Conservation (phyloP, 169 alveolate species). For the Eimeria tenella region DNA sequence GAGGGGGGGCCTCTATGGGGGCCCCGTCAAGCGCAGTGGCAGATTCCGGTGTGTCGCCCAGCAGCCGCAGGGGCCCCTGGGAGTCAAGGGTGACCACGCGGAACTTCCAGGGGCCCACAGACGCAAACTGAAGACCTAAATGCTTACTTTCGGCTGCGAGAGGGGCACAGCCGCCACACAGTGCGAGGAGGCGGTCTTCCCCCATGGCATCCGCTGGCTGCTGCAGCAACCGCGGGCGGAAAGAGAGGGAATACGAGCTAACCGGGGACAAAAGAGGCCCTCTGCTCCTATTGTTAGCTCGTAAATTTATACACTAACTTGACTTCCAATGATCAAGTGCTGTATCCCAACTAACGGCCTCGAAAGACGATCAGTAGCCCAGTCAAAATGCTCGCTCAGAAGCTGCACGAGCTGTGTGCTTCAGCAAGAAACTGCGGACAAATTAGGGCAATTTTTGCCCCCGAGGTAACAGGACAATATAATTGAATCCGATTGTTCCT, state of each 20-base stretch:
- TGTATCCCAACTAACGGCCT: no score
- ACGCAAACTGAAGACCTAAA: conserved; percentile 30
- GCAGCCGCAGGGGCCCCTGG: conserved; percentile 49
- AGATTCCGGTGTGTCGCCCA: not conserved
- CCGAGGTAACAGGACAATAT: no score
- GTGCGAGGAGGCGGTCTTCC: not conserved
- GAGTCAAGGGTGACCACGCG: not conserved
- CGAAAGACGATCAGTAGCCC: no score
- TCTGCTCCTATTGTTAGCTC: no score
- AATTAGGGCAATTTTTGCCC: no score
- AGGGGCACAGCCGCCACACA: conserved; percentile 36
- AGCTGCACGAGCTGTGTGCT: no score
- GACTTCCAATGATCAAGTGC: no score
- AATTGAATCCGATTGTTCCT: no score
- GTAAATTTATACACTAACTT: no score
- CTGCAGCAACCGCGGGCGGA: not conserved
- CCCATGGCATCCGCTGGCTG: conserved; percentile 4
- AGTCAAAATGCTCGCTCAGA: no score
- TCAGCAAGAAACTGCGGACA: no score
- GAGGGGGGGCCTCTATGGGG: not conserved
- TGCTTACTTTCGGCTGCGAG: conserved; percentile 10
- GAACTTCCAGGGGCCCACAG: conserved; percentile 16
- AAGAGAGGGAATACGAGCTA: not conserved
- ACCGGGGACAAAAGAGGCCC: no score
- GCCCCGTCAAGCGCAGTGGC: not conserved